These are phyloP conservation scores for Vanderwaltozyma yarrowii DNA, from an alignment of 805 yeast species.

Conservation along the genomic window DNA sequence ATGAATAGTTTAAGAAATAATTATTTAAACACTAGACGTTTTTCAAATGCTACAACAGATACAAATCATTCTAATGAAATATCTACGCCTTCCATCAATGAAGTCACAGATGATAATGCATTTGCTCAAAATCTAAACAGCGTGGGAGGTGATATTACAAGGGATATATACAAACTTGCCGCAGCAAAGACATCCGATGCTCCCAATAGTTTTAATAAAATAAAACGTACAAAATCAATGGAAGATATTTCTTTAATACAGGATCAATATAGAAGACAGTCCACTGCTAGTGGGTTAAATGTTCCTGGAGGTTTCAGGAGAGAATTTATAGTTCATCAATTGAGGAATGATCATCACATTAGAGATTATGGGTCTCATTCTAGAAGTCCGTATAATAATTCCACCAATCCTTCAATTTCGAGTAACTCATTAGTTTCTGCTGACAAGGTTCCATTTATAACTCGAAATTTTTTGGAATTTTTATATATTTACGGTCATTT, in stretches of 20 bases:
- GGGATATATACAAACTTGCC: constrained; percentile 25
- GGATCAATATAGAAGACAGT: constrained; percentile 38
- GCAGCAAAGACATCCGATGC: not conserved
- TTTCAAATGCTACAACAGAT: not conserved
- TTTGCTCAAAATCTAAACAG: constrained; percentile 4
- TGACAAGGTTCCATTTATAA: constrained; percentile 39
- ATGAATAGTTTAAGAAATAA: constrained; percentile 24
- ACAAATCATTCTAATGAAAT: not conserved
- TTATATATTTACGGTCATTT: constrained; percentile 74
- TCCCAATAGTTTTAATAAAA: constrained; percentile 1
- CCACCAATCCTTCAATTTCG: not conserved
- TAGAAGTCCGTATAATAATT: not conserved
- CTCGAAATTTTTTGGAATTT: constrained; percentile 69
- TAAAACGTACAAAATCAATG: constrained; percentile 7
- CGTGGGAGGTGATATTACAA: constrained; percentile 30
- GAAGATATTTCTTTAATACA: constrained; percentile 19
- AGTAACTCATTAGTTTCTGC: not conserved
- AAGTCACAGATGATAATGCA: not conserved
- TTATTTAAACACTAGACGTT: constrained; percentile 14
- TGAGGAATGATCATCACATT: constrained; percentile 20
- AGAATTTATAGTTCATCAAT: constrained; percentile 43
- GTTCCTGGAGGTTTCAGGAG: constrained; percentile 81
- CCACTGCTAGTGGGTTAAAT: constrained; percentile 56
- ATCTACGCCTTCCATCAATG: not conserved
- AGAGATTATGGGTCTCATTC: constrained; percentile 1